Evolutionary conservation across 2,329 filamentous ascomycete genomes (phyloP), one percentile per base, ranked within the genome.

Genomic region (Capronia epimyces): DNA sequence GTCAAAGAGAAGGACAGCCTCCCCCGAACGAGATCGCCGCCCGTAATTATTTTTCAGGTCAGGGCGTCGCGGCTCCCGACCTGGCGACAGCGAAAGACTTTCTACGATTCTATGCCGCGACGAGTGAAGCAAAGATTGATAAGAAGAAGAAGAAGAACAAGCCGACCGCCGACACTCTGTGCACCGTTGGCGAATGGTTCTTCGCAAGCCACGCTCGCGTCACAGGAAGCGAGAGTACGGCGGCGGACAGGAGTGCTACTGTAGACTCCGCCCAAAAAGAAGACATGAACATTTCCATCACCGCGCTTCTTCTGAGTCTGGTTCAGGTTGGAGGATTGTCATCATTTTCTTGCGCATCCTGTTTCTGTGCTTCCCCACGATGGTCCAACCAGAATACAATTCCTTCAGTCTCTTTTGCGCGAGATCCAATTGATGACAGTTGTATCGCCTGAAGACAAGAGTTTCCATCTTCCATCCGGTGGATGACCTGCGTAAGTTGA

Each of bases 81-180:
- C 25, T 58, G 12, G 55, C 31, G 15, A 58, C 55, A 8, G 37
- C 56, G 10, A 58, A 58, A 51, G 56, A 53, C 43, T 58, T 58
- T 47, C 20, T 50, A 5, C 53, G 56, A 12, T 58, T 53, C 43
- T 56, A 56, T 37, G 31, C 31, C 31, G 32, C 43, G 3, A 49
- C 46, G n/a, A 54, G 50, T 43, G 2, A 44, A n/a, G 21, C 21
- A 4, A 2, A 41, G 16, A 39, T 56, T 34, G 43, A 47, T 8
- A 49, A 36, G 20, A 34, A 39, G 13, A 20, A 34, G 18, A 39
- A 20, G 36, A 7, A 4, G 32, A n/a, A 18, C 9, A 32, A 27
- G 18, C 43, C 49, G 40, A 58, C 55, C 29, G 53, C 39, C 43
- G 55, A 58, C 34, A 3, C 49, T 8, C 45, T 56, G 10, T 36